Evolutionary conservation across 805 yeast species (phyloP), one percentile per base, ranked within the genome.

Genomic region (Blastobotrys americana): DNA sequence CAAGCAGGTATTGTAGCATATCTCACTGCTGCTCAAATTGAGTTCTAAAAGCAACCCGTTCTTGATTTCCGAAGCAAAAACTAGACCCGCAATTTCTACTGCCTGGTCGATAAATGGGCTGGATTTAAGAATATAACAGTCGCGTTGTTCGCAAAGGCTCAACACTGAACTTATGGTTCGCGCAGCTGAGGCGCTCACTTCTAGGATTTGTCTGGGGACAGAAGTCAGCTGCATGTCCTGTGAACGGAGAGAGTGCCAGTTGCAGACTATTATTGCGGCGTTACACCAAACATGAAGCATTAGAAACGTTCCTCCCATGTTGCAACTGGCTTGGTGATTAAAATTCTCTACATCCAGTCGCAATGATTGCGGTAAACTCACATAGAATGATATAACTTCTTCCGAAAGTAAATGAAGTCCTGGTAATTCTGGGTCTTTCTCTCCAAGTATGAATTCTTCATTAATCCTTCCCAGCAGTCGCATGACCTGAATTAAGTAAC

Each of bases 91-190:
- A n/a, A 40, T 28, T 27, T 40, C 43, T 4, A 28, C 43, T 3
- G 43, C 43, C 43, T 40, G 43, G 22, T 40, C 43, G 15, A 40
- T 31, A 19, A 40, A 40, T 8, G 43, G 43, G 18, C 25, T 9
- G 5, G 37, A 27, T 16, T 27, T 20, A 3, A 31, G 34, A n/a
- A 22, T 23, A 10, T 35, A 15, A 13, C 35, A 23, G 33, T 40
- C 33, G 4, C 28, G 37, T 3, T 22, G 43, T 5, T 9, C 35
- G 3, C 37, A 18, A 16, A 40, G 22, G 22, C 33, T 40, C 5
- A 40, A 37, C 5, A 40, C 33, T 15, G 43, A 40, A 37, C 43
- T 31, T 20, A 40, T 40, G 9, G 43, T 40, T 5, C 43, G 28
- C 27, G 43, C 43, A 31, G 43, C 43, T 10, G 43, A 40, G 3